Conservation (phyloP, 78 protist genomes). For the Thecamonas trahens region DNA sequence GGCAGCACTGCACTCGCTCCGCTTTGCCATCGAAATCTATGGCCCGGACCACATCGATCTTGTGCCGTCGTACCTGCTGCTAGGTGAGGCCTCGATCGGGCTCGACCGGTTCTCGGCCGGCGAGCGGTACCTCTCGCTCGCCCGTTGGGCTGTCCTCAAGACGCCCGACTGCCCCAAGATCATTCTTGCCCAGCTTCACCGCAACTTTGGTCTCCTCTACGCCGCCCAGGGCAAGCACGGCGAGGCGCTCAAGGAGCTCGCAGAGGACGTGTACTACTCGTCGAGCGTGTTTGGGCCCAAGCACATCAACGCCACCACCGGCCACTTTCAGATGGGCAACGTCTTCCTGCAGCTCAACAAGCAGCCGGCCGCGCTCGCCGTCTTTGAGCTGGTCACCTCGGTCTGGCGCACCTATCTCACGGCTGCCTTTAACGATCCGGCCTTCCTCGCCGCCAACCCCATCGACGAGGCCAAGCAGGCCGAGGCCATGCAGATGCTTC, state of each 20-base stretch:
- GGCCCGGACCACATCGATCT: slow-evolving; percentile 17
- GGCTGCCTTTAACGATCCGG: not conserved
- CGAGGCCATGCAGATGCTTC: no score
- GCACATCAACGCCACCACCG: not conserved
- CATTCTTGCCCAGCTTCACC: slow-evolving; percentile 18
- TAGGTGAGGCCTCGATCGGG: slow-evolving; percentile 21
- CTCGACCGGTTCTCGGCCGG: slow-evolving; percentile 4
- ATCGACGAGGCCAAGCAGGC: no score
- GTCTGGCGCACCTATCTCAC: not conserved
- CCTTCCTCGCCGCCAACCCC: not conserved
- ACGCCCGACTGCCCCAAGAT: not conserved
- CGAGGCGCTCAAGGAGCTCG: slow-evolving; percentile 29
- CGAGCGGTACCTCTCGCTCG: slow-evolving; percentile 30
- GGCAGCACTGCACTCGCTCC: slow-evolving; percentile 23
- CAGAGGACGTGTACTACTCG: slow-evolving; percentile 19
- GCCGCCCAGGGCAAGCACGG: slow-evolving; percentile 21
- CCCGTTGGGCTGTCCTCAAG: slow-evolving; percentile 27
- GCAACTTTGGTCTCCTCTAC: slow-evolving; percentile 38
- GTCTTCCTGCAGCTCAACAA: not conserved
- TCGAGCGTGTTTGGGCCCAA: not conserved
- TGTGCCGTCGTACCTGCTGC: slow-evolving; percentile 20
- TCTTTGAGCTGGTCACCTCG: not conserved
- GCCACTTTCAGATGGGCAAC: not conserved
- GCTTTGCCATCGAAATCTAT: slow-evolving; percentile 1
- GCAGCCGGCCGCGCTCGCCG: not conserved